Conservation (phyloP, 108 stramenopile species). For the Cylindrotheca fusiformis region DNA sequence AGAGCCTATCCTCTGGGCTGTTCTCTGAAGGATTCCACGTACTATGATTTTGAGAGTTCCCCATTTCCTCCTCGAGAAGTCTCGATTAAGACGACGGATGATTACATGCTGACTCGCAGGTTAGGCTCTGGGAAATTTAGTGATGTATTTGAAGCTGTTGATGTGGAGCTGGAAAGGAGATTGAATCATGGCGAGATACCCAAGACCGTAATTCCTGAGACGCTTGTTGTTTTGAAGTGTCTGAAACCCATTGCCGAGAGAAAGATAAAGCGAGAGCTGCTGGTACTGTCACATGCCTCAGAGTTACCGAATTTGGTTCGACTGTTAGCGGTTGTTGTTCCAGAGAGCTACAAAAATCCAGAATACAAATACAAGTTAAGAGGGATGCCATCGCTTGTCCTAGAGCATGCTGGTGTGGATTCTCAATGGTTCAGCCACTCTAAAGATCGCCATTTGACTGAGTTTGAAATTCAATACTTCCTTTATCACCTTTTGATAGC, state of each 20-base stretch:
- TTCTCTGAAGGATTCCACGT: slow-evolving; percentile 29
- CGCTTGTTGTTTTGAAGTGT: slow-evolving; percentile 68
- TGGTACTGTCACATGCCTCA: slow-evolving; percentile 64
- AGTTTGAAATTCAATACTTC: slow-evolving; percentile 84
- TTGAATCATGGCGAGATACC: neutral
- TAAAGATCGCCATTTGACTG: slow-evolving; percentile 44
- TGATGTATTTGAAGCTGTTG: slow-evolving; percentile 85
- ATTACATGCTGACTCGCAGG: slow-evolving; percentile 53
- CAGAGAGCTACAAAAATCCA: slow-evolving; percentile 17
- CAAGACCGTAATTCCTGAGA: slow-evolving; percentile 5
- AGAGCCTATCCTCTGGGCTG: slow-evolving; percentile 62
- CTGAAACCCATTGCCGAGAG: slow-evolving; percentile 83
- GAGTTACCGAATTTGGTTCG: slow-evolving; percentile 70
- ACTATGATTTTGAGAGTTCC: slow-evolving; percentile 55
- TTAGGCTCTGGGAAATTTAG: slow-evolving; percentile 87
- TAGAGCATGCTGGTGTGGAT: slow-evolving; percentile 81
- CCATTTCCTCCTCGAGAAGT: slow-evolving; percentile 37
- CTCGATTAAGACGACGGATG: slow-evolving; percentile 29
- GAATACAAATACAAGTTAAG: slow-evolving; percentile 23
- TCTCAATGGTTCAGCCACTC: slow-evolving; percentile 88
- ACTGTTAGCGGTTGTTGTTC: slow-evolving; percentile 49
- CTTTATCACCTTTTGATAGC: slow-evolving; percentile 87
- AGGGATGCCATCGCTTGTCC: slow-evolving; percentile 73
- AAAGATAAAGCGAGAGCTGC: slow-evolving; percentile 78
- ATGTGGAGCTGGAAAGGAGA: slow-evolving; percentile 28